Base-by-base conservation (phyloP, 2,329 filamentous ascomycete genomes). In the Aureobasidium mangrovei region DNA sequence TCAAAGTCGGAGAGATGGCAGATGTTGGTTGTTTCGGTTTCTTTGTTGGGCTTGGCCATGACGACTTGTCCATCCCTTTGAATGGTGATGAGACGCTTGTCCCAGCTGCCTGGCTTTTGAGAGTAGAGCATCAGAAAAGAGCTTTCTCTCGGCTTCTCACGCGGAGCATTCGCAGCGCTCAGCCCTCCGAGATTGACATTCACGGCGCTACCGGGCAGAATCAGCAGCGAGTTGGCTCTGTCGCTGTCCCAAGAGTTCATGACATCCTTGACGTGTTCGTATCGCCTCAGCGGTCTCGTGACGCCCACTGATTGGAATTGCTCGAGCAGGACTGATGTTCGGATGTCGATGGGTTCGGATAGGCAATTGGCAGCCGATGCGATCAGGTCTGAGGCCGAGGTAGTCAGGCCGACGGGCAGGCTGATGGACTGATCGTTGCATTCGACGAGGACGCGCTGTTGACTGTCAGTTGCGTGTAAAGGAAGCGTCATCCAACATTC, bases 221-320 rank as follows among this genome's bases (percentile, higher is more conserved):
- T 76, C 18, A 86, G 71, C 10, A 97, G 74, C 6, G 79, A 76
- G 63, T 95, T 93, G 61, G 90, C 84, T 2, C 78, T 75, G 66
- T 95, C 90, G 41, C 78, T 76, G 57, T 95, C 88, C 91, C 91
- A 97, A 0, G 90, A 94, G 67, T 95, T 94, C 78, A 96, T 80
- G 26, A 95, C 81, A 63, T 95, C 88, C 57, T 88, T 82, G 32
- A 97, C 79, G 58, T 82, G 82, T 71, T 97, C 91, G 66, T 95
- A 96, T 38, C 83, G 84, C 39, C 91, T 85, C 28, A 97, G 72
- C 0, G 87, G 85, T 38, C 91, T 82, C 67, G 94, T 87, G 2
- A 97, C 76, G 31, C 88, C 88, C 1, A 93, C 77, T 42, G 83
- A 78, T 24, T 77, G 73, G 66, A 90, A 96, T 24, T 79, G 81